These are phyloP conservation scores for Aspergillus tubingensis DNA, from an alignment of 2,329 filamentous ascomycete genomes.

Conservation along the genomic window DNA sequence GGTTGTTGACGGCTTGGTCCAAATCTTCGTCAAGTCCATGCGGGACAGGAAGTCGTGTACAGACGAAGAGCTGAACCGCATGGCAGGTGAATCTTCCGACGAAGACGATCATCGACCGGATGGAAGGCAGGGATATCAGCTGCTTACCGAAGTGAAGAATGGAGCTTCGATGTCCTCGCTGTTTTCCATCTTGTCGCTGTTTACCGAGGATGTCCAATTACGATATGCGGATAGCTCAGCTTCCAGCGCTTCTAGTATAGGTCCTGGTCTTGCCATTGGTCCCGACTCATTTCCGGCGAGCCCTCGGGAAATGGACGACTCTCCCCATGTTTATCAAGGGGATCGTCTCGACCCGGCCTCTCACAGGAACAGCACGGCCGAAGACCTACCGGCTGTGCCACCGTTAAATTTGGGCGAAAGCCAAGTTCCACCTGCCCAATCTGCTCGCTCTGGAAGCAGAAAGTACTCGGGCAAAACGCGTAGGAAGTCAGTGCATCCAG, in stretches of 20 bases:
- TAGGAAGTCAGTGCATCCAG: conserved; percentile 81
- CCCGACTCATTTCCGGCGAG: conserved; percentile 45
- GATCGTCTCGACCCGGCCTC: conserved; percentile 23
- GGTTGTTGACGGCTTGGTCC: conserved; percentile 92
- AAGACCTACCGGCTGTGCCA: conserved; percentile 64
- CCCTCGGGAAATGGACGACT: conserved; percentile 35
- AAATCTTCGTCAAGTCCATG: conserved; percentile 96
- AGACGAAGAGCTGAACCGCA: conserved; percentile 43
- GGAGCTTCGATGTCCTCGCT: conserved; percentile 97
- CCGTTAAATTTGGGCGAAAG: conserved; percentile 69
- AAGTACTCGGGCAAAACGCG: conserved; percentile 35
- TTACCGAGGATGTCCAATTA: conserved; percentile 90
- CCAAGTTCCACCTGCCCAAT: conserved; percentile 28
- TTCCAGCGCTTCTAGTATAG: conserved; percentile 38
- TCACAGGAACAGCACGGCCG: conserved; percentile 28
- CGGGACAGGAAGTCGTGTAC: conserved; percentile 45
- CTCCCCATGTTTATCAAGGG: conserved; percentile 22
- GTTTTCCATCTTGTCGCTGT: conserved; percentile 94
- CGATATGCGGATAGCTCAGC: conserved; percentile 63
- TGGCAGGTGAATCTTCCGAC: conserved; percentile 56
- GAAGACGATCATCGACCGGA: conserved; percentile 67
- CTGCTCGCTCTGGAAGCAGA: conserved; percentile 25
- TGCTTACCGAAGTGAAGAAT: conserved; percentile 96
- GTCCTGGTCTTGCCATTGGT: conserved; percentile 31
- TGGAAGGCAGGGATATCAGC: conserved; percentile 82